phyloP scores from a whole-genome alignment of 352 stramenopile species.

The Thraustochytrium sp. region DNA sequence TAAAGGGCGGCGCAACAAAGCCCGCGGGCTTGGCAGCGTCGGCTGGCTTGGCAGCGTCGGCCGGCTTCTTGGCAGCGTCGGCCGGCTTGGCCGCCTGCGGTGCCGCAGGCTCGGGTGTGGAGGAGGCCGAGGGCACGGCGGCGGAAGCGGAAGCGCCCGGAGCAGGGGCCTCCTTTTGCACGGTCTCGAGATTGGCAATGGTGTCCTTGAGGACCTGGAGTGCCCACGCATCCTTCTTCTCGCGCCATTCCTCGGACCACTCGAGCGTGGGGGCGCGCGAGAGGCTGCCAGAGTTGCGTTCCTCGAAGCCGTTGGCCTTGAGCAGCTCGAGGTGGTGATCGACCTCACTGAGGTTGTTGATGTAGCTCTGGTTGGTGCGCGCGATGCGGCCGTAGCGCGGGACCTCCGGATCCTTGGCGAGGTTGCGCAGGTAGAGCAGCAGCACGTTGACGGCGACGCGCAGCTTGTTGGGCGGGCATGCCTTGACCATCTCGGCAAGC shows the following conservation, averaged over 20 bases:
- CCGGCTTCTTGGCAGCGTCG: not conserved
- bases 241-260: slow-evolving; percentile 32
- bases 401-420: slow-evolving; percentile 24
- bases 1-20: not conserved
- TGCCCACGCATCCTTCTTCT: slow-evolving; percentile 32
- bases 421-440: slow-evolving; percentile 34
- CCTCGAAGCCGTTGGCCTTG: slow-evolving; percentile 41
- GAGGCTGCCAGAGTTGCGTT: not conserved
- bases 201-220: slow-evolving; percentile 28
- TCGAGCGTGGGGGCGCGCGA: not conserved
- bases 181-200: slow-evolving; percentile 18
- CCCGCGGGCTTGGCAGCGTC: not conserved
- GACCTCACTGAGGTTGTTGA: slow-evolving; percentile 17
- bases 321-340: slow-evolving; percentile 34
- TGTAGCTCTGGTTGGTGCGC: slow-evolving; percentile 10
- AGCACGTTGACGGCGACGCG: slow-evolving; percentile 11
- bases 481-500: slow-evolving; percentile 27
- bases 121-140: not conserved
- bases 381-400: slow-evolving; percentile 30
- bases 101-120: not conserved
- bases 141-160: not conserved
- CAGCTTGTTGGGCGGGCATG: not conserved
- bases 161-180: not conserved
- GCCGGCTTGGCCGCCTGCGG: not conserved
- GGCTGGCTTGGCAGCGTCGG: not conserved